These are phyloP conservation scores for Dactylorhiza incarnata DNA, from an alignment of 106 monocot genomes.

Conservation along the genomic window DNA sequence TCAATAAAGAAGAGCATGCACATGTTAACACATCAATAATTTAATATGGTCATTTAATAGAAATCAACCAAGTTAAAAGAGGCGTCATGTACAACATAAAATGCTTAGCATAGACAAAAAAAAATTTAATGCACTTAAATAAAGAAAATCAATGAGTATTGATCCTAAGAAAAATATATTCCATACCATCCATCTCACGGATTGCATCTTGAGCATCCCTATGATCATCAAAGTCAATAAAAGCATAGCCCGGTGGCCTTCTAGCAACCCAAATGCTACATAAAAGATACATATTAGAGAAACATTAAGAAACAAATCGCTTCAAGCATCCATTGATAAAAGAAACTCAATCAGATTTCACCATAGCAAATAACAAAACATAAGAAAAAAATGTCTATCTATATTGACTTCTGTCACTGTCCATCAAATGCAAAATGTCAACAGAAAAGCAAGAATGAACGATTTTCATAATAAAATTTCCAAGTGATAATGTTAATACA, in stretches of 20 bases:
- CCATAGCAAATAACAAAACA: neutral
- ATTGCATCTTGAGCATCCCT: slow-evolving; percentile 78
- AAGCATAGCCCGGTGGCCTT: slow-evolving; percentile 75
- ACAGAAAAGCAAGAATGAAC: neutral
- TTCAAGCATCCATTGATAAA: neutral
- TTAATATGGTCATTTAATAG: neutral
- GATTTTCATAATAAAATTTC: neutral
- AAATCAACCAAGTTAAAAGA: neutral
- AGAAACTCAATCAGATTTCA: neutral
- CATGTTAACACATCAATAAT: neutral
- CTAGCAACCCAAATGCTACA: slow-evolving; percentile 78
- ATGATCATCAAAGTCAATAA: slow-evolving; percentile 65
- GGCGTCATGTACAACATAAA: neutral
- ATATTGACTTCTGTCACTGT: neutral
- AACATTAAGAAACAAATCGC: neutral
- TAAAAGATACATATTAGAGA: neutral
- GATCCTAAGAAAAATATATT: neutral
- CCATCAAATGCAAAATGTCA: neutral
- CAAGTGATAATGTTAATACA: neutral
- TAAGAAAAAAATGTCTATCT: neutral
- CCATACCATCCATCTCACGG: slow-evolving; percentile 63
- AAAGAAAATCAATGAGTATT: neutral
- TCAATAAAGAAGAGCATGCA: neutral
- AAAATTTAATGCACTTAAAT: neutral
- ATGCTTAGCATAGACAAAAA: neutral